Evolutionary conservation across 73 alveolate species (phyloP), one percentile per base, ranked within the genome.

Genomic region (Paramecium tetraurelia): DNA sequence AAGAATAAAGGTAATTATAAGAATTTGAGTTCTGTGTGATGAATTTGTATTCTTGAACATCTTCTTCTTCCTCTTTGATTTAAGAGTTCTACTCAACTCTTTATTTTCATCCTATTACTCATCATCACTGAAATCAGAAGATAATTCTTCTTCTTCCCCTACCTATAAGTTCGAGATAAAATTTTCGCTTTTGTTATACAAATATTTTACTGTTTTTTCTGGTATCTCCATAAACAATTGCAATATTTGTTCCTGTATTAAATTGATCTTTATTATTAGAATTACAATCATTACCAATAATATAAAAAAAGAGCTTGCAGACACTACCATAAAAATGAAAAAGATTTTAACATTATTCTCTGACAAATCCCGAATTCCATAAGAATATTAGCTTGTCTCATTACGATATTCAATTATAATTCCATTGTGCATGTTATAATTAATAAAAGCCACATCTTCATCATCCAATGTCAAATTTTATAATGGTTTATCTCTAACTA

Each of bases 111-210:
- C 68, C 14, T 86, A 68, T 68, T 46, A 58, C 5, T 41, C 86
- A 9, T 20, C 86, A 29, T 71, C 68, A 27, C 84, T 27, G 27
- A 27, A 63, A 27, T 63, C 84, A 75, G 68, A 38, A n/a, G 36
- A 38, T 35, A 75, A n/a, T 33, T 75, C 68, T 24, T 75, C 68
- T 5, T 75, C 87, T 22, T 75, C 68, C 4, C 87, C 87, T 12
- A 75, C 59, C 20, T 33, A 33, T 29, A 75, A 41, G 10, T 75
- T 75, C 10, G 68, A 75, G 18, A 75, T 75, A 33, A 75, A 75
- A 59, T 75, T 75, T 41, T 75, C 87, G 38, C 87, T 75, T 20
- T 75, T 36, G 24, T 75, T 75, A 38, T 75, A 75, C 36, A 75
- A 75, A 20, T 75, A 75, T 75, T 75, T 75, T 4, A 75, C 18